Conservation (phyloP, 179 eudicot genomes). For the Spergularia azorica region DNA sequence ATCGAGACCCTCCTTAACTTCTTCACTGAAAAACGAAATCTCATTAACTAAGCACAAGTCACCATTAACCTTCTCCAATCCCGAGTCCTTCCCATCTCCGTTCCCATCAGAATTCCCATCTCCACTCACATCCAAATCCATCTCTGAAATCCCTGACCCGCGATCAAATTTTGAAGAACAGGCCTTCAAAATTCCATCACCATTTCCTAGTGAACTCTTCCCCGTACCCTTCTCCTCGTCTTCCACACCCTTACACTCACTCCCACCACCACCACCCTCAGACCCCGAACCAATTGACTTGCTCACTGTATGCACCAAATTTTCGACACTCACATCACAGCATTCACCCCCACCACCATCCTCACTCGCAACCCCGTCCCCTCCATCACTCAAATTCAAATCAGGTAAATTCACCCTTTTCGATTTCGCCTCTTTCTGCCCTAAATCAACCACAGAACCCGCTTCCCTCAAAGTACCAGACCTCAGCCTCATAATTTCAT, state of each 20-base stretch:
- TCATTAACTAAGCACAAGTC: constrained; percentile 1
- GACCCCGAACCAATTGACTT: constrained; percentile 15
- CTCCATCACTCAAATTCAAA: constrained; percentile 34
- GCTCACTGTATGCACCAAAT: background rate
- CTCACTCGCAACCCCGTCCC: constrained; percentile 16
- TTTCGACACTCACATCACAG: constrained; percentile 16
- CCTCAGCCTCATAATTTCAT: constrained; percentile 46
- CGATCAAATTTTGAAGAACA: constrained; percentile 11
- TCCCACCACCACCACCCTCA: constrained; percentile 21
- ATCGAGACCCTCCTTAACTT: constrained; percentile 11
- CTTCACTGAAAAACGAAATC: background rate
- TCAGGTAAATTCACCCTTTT: constrained; percentile 33
- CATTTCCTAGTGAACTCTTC: background rate
- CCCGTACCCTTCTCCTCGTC: constrained; percentile 27
- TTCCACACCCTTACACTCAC: constrained; percentile 26
- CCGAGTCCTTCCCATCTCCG: constrained; percentile 5
- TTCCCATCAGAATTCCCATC: constrained; percentile 1
- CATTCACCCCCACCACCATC: constrained; percentile 13
- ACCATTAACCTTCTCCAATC: constrained; percentile 17
- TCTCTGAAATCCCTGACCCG: background rate
- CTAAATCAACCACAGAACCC: constrained; percentile 18
- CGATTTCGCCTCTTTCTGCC: constrained; percentile 17
- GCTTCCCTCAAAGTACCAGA: constrained; percentile 37
- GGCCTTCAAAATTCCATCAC: background rate
- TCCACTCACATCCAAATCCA: too few species aligned